Evolutionary conservation across 2,329 filamentous ascomycete species (phyloP), one percentile per base, ranked within the genome.

Genomic region (Pseudogymnoascus sp.): DNA sequence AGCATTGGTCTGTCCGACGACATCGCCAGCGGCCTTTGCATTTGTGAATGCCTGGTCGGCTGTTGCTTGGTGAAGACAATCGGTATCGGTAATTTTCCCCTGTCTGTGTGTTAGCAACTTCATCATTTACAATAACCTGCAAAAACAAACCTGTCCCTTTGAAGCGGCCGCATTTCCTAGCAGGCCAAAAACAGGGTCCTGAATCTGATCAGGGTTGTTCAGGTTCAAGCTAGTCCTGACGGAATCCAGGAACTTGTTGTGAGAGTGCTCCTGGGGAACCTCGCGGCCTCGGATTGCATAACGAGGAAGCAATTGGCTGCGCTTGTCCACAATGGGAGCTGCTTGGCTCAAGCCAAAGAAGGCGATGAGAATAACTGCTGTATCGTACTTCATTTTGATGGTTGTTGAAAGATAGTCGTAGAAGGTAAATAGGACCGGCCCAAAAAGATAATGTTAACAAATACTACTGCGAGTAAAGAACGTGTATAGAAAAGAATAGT

Each of bases 41-140:
- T 85, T 85, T 71, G 81, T 85, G 73, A 86, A 85, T 62, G 84
- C 84, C 72, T 82, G 81, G 75, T 86, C 83, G 54, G 84, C 84
- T 14, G 78, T 78, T 61, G 77, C 79, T 77, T 84, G 82, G 72
- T 86, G 83, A 57, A 86, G 79, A 71, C 84, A 86, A 74, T 85
- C 82, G 64, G 80, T 73, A 71, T 86, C 79, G 31, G 74, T 74
- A 67, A 83, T 81, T 48, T 73, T 72, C 61, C 80, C 80, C 61
- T 77, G 74, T 8, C 45, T n/a, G 4, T 8, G 45, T 28, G 14
- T 51, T 51, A 51, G 45, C 23, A 51, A 51, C 23, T 6, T 7
- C 1, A 51, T 28, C 10, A 10, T 19, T 28, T 3, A 23, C 23
- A 51, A 28, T 28, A 51, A 28, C 10, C 5, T 23, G 23, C 23